Conservation (phyloP, 164 flowering plant species). For the Magnolia officinalis region DNA sequence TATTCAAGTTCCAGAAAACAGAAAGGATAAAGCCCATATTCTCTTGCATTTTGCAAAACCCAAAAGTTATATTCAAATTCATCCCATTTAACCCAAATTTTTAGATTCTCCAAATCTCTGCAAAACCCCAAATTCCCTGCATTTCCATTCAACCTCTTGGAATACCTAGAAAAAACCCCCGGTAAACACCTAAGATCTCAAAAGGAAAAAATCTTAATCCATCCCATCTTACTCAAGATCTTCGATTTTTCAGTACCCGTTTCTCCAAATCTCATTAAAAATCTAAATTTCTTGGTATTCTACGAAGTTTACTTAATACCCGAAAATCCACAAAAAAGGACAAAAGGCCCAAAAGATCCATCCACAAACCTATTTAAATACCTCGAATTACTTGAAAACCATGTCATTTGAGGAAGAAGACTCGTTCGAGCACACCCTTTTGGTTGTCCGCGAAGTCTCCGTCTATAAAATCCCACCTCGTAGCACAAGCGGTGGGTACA, state of each 20-base stretch:
- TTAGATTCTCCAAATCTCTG: background rate
- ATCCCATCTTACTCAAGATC: background rate
- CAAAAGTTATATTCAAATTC: no score
- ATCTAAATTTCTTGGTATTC: background rate
- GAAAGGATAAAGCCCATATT: background rate
- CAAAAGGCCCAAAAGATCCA: background rate
- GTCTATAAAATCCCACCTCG: conserved; percentile 96
- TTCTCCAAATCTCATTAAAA: background rate
- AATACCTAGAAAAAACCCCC: background rate
- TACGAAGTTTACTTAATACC: background rate
- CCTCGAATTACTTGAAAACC: conserved; percentile 5
- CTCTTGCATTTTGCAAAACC: background rate
- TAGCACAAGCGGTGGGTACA: conserved; percentile 86
- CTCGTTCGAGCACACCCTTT: conserved; percentile 85
- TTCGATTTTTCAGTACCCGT: background rate
- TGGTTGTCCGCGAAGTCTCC: conserved; percentile 89
- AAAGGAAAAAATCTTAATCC: background rate
- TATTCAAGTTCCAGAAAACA: background rate
- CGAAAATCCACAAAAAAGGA: background rate
- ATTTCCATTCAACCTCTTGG: background rate
- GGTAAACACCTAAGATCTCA: no score
- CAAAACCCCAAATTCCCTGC: background rate
- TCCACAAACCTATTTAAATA: background rate
- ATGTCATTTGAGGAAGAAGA: conserved; percentile 85
- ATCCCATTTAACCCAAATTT: background rate